These are phyloP conservation scores for Daphne laureola DNA, from an alignment of 441 rosid genomes.

Conservation along the genomic window DNA sequence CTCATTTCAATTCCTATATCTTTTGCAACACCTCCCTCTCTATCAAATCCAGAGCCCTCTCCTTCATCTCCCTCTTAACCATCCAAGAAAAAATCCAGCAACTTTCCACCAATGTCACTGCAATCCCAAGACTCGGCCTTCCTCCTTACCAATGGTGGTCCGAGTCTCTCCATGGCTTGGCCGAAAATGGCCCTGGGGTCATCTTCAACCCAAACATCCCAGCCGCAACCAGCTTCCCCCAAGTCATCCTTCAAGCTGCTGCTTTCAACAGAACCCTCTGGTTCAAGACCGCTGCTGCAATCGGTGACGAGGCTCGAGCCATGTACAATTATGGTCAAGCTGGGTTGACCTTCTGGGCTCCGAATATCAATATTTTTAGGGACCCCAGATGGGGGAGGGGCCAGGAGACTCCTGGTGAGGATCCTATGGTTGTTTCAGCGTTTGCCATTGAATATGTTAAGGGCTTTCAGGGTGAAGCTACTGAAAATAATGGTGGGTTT, in stretches of 20 bases:
- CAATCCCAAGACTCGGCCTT: constrained; percentile 50
- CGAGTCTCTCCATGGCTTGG: constrained; percentile 61
- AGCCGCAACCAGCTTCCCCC: constrained; percentile 62
- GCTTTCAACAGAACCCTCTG: constrained; percentile 52
- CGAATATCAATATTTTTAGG: constrained; percentile 56
- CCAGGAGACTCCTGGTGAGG: constrained; percentile 74
- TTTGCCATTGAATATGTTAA: constrained; percentile 46
- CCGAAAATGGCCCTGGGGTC: constrained; percentile 58
- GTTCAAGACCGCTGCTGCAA: constrained; percentile 56
- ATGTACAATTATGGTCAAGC: constrained; percentile 62
- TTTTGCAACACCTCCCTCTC: constrained; percentile 54
- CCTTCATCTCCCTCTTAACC: constrained; percentile 45
- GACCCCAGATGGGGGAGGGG: constrained; percentile 82
- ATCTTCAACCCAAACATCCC: constrained; percentile 40
- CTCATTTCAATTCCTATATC: constrained; percentile 32
- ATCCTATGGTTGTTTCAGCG: constrained; percentile 49
- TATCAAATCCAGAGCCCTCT: constrained; percentile 26
- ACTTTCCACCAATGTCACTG: constrained; percentile 45
- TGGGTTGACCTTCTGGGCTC: constrained; percentile 69
- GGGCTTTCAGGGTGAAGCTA: constrained; percentile 52
- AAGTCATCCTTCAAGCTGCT: constrained; percentile 45
- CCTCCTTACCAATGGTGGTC: constrained; percentile 74
- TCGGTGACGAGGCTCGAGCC: constrained; percentile 51
- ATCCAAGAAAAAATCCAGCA: constrained; percentile 47
- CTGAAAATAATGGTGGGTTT: constrained; percentile 11